phyloP scores from a whole-genome alignment of 768 basidiomycete genomes.

The Agaricus subrufescens region DNA sequence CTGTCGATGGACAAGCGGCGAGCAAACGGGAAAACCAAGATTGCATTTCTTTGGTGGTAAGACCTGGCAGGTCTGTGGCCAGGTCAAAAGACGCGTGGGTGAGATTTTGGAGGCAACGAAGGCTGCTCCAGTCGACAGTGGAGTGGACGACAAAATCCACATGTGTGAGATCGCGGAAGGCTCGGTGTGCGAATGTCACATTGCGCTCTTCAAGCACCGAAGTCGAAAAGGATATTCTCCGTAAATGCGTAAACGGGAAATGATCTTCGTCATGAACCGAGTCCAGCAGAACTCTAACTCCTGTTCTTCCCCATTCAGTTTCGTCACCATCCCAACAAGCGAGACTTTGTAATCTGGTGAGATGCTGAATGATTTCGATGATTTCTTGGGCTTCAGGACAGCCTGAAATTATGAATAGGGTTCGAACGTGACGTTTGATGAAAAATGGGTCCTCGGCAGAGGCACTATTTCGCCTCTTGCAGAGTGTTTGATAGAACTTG shows the following conservation, averaged over 20 bases:
- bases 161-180: constrained; percentile 5
- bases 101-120: background rate
- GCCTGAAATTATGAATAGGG: background rate
- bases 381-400: background rate
- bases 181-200: constrained; percentile 3
- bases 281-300: background rate
- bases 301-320: background rate
- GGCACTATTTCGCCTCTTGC: background rate
- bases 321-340: constrained; percentile 3
- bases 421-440: constrained; percentile 3
- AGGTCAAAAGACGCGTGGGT: constrained; percentile 5
- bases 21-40: constrained; percentile 2
- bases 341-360: constrained; percentile 1
- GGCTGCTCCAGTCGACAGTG: constrained; percentile 2
- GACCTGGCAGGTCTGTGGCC: constrained; percentile 1
- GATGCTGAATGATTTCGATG: background rate
- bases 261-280: background rate
- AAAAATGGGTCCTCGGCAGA: background rate
- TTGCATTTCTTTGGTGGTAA: background rate
- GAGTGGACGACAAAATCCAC: constrained; percentile 3
- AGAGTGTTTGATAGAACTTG: constrained; percentile 4
- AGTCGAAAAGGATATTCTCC: constrained; percentile 7
- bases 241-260: constrained; percentile 1
- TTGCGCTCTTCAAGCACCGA: background rate
- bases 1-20: background rate